Evolutionary conservation across 148 eudicot species (phyloP), one percentile per base, ranked within the genome.

Genomic region (Chenopodium album): DNA sequence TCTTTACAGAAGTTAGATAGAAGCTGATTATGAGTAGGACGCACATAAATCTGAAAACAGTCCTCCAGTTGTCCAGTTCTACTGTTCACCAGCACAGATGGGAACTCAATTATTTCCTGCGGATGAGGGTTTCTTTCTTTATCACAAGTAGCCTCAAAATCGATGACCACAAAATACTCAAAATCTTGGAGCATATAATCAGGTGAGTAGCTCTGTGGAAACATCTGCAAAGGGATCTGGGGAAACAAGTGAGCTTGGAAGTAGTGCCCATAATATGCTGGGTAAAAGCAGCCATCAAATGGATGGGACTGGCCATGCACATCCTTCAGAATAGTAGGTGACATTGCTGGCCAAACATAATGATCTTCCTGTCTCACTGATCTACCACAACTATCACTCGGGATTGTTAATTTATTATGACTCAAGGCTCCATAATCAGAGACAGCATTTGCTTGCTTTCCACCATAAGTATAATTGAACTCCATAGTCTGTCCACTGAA

Each of bases 141-240:
- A 81, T 95, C 99, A 83, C 99, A 95, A 75, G 99, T 95, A 70
- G 99, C 99, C 91, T 95, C 99, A 80, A 95, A 95, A 78, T 95
- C 99, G 78, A 95, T 95, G 62, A 95, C 99, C 86, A 95, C 97
- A 87, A 95, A 94, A 83, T 91, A 92, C 54, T 94, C 92, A 70
- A 95, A 94, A 71, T 95, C 94, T 79, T 95, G 99, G 73, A 84
- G 77, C 72, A 76, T 79, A 76, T 76, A 79, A 32, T 90, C 91
- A 37, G 81, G 82, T 14, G 88, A 89, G 85, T 92, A 88, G 85
- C 80, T 85, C 83, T 85, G 95, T 71, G 88, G 93, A 72, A 87
- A 81, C 84, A 87, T 85, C 75, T 87, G 87, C 68, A 86, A 22
- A 47, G 90, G 94, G 47, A 86, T 76, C 88, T 85, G 86, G 9